Evolutionary conservation across 371 early-diverging fungal genomes (phyloP).

Genomic region (Zopfochytrium polystomum): DNA sequence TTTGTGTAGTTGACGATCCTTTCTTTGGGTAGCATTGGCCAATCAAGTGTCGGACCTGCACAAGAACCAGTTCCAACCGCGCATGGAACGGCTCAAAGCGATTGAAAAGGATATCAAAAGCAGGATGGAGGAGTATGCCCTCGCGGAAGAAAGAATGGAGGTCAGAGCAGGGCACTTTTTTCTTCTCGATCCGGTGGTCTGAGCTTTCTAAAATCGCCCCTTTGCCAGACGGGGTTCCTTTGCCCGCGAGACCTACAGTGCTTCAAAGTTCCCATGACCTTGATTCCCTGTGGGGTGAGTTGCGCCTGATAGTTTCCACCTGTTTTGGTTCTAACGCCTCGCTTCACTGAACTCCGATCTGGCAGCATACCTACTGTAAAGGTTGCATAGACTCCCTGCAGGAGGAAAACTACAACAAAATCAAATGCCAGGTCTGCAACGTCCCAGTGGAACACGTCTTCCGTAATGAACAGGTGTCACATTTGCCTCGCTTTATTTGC

Average conservation of each 20-base stretch:
- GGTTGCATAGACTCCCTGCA: constrained; percentile 40
- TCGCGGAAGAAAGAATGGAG: constrained; percentile 53
- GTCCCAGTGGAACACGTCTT: constrained; percentile 33
- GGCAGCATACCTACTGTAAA: constrained; percentile 48
- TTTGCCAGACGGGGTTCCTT: constrained; percentile 46
- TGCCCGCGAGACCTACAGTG: constrained; percentile 48
- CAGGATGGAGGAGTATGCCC: constrained; percentile 46
- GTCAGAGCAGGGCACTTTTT: constrained; percentile 15
- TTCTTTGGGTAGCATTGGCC: constrained; percentile 21
- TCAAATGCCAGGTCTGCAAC: constrained; percentile 46
- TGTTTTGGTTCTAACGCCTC: not conserved
- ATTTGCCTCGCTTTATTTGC: too few relatives aligned
- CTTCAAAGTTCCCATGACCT: constrained; percentile 42
- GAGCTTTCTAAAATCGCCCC: not conserved
- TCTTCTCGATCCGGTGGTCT: not conserved
- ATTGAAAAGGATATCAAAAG: constrained; percentile 50
- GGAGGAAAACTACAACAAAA: constrained; percentile 50
- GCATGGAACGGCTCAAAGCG: constrained; percentile 48
- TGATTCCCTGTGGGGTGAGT: constrained; percentile 47
- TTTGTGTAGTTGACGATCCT: not conserved
- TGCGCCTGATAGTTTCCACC: too few relatives aligned
- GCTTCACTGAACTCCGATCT: not conserved
- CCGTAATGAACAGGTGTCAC: constrained; percentile 48
- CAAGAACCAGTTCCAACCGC: constrained; percentile 48
- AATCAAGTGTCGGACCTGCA: constrained; percentile 32